These are phyloP conservation scores for Debaryomycetaceae sp. DNA, from an alignment of 1,139 yeast species.

Conservation along the genomic window DNA sequence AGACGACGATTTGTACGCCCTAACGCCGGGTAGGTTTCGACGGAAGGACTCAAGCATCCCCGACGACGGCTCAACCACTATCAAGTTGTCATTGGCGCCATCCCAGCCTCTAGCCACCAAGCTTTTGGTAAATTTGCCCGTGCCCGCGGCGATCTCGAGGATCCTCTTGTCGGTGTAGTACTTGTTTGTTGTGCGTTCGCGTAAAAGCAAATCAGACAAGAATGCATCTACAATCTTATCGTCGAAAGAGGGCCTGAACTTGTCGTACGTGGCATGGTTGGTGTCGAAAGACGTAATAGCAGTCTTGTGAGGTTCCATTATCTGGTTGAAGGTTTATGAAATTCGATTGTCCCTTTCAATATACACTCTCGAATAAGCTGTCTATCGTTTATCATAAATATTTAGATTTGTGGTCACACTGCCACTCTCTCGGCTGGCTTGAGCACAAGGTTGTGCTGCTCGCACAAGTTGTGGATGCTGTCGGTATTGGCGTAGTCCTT, in stretches of 20 bases:
- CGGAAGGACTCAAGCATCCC: constrained; percentile 55
- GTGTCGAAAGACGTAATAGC: constrained; percentile 47
- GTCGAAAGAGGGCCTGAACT: constrained; percentile 53
- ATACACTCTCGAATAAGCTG: background rate
- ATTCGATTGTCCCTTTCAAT: too few relatives aligned
- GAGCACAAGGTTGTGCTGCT: constrained; percentile 5
- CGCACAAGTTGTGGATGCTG: constrained; percentile 8
- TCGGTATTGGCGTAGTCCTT: constrained; percentile 7
- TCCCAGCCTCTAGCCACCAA: constrained; percentile 40
- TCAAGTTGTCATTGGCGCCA: constrained; percentile 18
- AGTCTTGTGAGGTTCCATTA: constrained; percentile 21
- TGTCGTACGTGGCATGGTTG: constrained; percentile 53
- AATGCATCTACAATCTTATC: constrained; percentile 45
- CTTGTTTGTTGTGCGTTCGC: constrained; percentile 11
- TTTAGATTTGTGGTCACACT: background rate
- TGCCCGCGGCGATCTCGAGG: constrained; percentile 61
- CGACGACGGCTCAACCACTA: constrained; percentile 53
- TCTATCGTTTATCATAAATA: constrained; percentile 6
- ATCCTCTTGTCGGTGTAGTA: constrained; percentile 25
- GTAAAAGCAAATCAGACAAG: constrained; percentile 32
- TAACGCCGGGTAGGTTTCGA: constrained; percentile 44
- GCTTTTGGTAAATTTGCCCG: constrained; percentile 59
- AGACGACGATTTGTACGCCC: constrained; percentile 38
- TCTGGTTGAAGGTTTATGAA: too few relatives aligned
- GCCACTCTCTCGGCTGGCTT: background rate